Percentiles rank a stretch among this genome's conserved stretches.
Conservation (phyloP, 345 rosid genomes). For the Eucalyptus erythrocorys region DNA sequence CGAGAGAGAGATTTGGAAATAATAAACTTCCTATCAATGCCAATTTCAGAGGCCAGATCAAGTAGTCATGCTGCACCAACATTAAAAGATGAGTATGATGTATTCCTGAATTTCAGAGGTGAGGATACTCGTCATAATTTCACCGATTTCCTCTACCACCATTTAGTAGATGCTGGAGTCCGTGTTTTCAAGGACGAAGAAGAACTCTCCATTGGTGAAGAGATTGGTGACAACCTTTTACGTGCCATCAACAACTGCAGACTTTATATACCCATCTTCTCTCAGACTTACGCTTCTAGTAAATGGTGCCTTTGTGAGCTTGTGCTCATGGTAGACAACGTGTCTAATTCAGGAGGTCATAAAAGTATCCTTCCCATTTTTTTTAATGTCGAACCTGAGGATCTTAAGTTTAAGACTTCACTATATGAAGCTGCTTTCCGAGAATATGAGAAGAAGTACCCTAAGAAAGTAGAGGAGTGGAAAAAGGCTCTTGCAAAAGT, state of each 20-base stretch:
- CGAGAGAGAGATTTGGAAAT: neutral
- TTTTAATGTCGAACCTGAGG: accelerated
- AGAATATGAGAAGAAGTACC: accelerated
- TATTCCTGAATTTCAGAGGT: too few relatives aligned
- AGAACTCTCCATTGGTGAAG: accelerated
- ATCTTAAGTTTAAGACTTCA: neutral
- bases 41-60: neutral
- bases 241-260: accelerated
- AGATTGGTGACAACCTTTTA: neutral
- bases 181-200: neutral
- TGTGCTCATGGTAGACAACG: accelerated
- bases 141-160: neutral
- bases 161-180: accelerated
- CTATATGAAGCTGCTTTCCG: accelerated
- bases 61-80: accelerated
- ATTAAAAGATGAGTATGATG: too few relatives aligned
- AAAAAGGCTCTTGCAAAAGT: neutral
- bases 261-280: neutral
- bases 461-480: neutral
- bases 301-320: neutral
- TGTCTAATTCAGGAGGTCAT: neutral
- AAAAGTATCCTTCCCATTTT: neutral
- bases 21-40: neutral
- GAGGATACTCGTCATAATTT: accelerated
- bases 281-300: neutral